Base-by-base conservation (phyloP, 345 rosid species). In the Salix caprea region DNA sequence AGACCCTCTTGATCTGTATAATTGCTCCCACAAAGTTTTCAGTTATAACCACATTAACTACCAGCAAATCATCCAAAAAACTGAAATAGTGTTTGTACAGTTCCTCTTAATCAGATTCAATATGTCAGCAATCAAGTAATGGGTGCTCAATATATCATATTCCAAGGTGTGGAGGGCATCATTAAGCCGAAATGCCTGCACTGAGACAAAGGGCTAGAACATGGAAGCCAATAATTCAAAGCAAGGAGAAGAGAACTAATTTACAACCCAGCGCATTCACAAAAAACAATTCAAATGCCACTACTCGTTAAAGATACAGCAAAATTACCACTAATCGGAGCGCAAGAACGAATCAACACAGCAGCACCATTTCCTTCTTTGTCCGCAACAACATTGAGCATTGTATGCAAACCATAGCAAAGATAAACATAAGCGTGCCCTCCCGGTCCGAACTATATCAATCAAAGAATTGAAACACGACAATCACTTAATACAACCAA, bases 381-480 rank as follows among this genome's bases (percentile, higher is more conserved):
- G 86, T 96, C 99, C 71, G 98, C 99, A 56, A 96, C 94, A 81
- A 91, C 83, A 83, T 96, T 96, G 73, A 96, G 93, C 97, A 96
- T 92, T 64, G 89, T 85, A 76, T 96, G 98, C 26, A 91, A 88
- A 75, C 99, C 99, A 77, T 90, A 96, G 87, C 99, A 96, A 46
- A 89, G 96, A 78, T 96, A 96, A 69, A 93, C 98, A 86, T 96
- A 93, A 0, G 98, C 94, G 85, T 89, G 98, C 30, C 98, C 99
- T 74, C 96, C 99, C 1, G 90, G 86, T 77, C 98, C 96, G 86
- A 95, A 95, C 99, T 95, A 74, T n/a, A 74, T n/a, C 76, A 78
- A 37, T 7, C 72, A 70, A 16, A 65, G 8, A 11, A 60, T 61
- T 71, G 58, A n/a, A 30, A 50, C 36, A 67, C 32, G 24, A 32